Evolutionary conservation across 176 grass and related monocot genomes (phyloP), one percentile per base, ranked within the genome.

Genomic region (Triticum aestivum): DNA sequence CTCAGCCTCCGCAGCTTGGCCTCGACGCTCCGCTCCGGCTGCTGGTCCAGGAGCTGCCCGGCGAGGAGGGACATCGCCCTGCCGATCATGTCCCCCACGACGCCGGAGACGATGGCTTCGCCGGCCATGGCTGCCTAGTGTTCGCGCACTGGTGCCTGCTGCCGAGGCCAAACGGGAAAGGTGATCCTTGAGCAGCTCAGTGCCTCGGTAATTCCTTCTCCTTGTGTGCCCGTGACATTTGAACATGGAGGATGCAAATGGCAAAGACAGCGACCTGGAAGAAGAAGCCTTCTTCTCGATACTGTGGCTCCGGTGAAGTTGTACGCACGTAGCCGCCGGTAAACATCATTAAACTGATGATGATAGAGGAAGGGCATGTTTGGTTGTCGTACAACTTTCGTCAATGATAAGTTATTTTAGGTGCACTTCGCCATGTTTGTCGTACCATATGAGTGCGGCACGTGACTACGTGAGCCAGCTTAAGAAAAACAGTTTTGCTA

Each of bases 1-100:
- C 37, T 26, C 4, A 86, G 37, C 37, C 66, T 14, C 24, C 26
- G 37, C 11, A 86, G 84, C 52, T 80, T 86, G 37, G 13, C 65
- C 9, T 86, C 38, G 65, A 24, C 77, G 11, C 3, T 9, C 38
- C 26, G 20, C 11, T 74, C 39, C 12, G n/a, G 71, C 41, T 32
- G 71, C 8, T 45, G 29, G 68, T 65, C 78, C 2, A 24, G 39
- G 52, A 87, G 67, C 39, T 49, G 52, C 52, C 78, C 56, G 9
- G 56, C 21, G 14, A 80, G 67, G 65, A 86, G 49, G 17, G 65
- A 79, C 21, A 86, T 32, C 76, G 54, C 65, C 65, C 75, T 70
- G 49, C 84, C 17, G 24, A 86, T 35, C 49, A 61, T 42, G 65
- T 79, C 65, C 10, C 15, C 49, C 35, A 86, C 35, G 51, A 79